Evolutionary conservation across 352 stramenopile species (phyloP), one percentile per base, ranked within the genome.

Genomic region (Bremia lactucae): DNA sequence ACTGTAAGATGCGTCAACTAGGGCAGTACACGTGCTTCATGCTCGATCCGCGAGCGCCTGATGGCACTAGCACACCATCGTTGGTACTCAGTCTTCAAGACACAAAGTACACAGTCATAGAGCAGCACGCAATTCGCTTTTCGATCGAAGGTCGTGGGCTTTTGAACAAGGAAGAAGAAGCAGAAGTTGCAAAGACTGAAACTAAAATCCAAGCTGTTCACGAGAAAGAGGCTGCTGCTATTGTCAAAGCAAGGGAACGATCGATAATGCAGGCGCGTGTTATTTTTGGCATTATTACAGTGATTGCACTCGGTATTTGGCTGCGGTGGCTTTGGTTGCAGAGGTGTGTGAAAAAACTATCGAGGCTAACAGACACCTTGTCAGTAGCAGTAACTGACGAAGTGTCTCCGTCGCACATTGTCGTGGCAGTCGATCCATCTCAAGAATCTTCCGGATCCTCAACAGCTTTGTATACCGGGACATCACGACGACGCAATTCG

Each of bases 101-200:
- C 9, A 88, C 76, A 0, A 68, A 71, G 22, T 85, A 72, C 42
- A 39, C 59, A 6, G 36, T 53, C 26, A 61, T 79, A 18, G 76
- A 88, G 47, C 65, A 80, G 42, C 65, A 83, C n/a, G 76, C 76
- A 21, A 85, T 88, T 29, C 59, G 78, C 2, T 85, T 76, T 49
- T 88, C 76, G 9, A 88, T 88, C 36, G 72, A 86, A 65, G 76
- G 68, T 10, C 68, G 76, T 13, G 62, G 62, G 6, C 52, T 81
- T 1, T 53, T 88, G 7, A 75, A 63, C 16, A 55, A 52, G 11
- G 53, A 49, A 8, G 76, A 88, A 52, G 76, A 88, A 39, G 58
- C 42, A 2, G 72, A 83, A 36, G 55, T 87, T 9, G 60, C 54
- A 4, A 59, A 63, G 11, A 49, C 83, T 6, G 75, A 87, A 46